These are phyloP conservation scores for Colletotrichum sojae DNA, from an alignment of 2,329 filamentous ascomycete genomes.

Conservation along the genomic window DNA sequence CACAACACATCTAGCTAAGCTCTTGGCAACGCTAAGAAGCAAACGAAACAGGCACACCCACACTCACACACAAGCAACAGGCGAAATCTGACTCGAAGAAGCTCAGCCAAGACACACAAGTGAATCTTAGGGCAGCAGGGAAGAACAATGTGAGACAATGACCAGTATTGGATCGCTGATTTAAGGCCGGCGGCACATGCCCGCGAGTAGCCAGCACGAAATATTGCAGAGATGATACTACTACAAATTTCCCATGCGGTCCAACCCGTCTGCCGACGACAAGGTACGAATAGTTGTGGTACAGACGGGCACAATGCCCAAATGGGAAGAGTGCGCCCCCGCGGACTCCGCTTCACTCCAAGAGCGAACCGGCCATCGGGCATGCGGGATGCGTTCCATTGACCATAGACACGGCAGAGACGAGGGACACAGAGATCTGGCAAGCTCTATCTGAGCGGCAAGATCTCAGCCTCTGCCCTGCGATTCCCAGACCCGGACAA, in stretches of 20 bases:
- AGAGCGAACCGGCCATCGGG: slow-evolving; percentile 1
- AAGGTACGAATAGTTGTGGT: neutral
- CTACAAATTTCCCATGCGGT: slow-evolving; percentile 25
- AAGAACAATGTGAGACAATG: slow-evolving; percentile 31
- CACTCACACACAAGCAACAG: neutral
- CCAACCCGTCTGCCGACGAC: slow-evolving; percentile 33
- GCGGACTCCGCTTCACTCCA: slow-evolving; percentile 23
- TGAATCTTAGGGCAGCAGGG: slow-evolving; percentile 12
- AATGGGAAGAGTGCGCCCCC: slow-evolving; percentile 14
- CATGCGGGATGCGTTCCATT: slow-evolving; percentile 23
- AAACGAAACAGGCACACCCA: slow-evolving; percentile 26
- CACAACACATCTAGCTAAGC: neutral
- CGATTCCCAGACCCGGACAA: neutral
- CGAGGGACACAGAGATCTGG: neutral
- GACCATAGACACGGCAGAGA: neutral
- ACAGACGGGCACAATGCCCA: slow-evolving; percentile 16
- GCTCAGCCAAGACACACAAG: slow-evolving; percentile 27
- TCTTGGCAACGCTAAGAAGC: slow-evolving; percentile 28
- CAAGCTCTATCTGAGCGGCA: neutral
- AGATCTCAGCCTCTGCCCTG: neutral
- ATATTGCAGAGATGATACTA: neutral
- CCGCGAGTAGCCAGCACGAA: neutral
- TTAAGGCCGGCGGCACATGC: slow-evolving; percentile 18
- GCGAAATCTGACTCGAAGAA: slow-evolving; percentile 25
- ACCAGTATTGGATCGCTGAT: slow-evolving; percentile 17